Evolutionary conservation across 306 rosid species (phyloP).

Genomic region (cucumber (Cucumis sativus)): DNA sequence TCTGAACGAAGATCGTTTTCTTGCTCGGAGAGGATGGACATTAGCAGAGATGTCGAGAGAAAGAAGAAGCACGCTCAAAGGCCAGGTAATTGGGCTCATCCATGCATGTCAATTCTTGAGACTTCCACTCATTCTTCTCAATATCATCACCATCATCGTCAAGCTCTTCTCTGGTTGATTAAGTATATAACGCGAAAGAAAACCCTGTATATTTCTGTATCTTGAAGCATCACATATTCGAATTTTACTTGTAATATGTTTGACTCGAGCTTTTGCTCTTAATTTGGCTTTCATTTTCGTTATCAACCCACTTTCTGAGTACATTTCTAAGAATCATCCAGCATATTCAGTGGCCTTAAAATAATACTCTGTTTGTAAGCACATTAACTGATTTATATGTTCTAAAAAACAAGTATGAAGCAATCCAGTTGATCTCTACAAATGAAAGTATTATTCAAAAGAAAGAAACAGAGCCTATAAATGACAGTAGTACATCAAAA

Average conservation of each 20-base stretch:
- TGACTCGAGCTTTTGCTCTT: background rate
- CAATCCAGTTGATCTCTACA: background rate
- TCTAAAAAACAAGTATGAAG: background rate
- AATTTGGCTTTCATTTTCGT: background rate
- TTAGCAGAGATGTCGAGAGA: conserved; percentile 40
- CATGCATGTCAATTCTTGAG: conserved; percentile 64
- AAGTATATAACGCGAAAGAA: background rate
- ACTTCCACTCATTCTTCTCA: conserved; percentile 56
- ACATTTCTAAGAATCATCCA: background rate
- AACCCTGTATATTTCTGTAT: background rate
- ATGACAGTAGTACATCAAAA: background rate
- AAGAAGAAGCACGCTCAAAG: conserved; percentile 43
- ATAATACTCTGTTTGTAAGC: background rate
- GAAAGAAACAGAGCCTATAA: background rate
- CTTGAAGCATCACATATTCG: background rate
- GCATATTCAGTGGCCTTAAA: background rate
- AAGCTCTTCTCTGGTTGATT: conserved; percentile 52
- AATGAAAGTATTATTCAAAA: background rate
- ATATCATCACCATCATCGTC: conserved; percentile 27
- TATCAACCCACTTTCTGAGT: background rate
- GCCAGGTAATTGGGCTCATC: conserved; percentile 56
- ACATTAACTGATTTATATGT: too few relatives aligned
- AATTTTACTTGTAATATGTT: background rate
- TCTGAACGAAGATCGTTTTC: conserved; percentile 80
- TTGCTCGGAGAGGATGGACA: conserved; percentile 75